Percentiles rank a stretch among this genome's conserved stretches.
Conservation (phyloP, 495 filamentous ascomycete species). For the Penicillium salamii region DNA sequence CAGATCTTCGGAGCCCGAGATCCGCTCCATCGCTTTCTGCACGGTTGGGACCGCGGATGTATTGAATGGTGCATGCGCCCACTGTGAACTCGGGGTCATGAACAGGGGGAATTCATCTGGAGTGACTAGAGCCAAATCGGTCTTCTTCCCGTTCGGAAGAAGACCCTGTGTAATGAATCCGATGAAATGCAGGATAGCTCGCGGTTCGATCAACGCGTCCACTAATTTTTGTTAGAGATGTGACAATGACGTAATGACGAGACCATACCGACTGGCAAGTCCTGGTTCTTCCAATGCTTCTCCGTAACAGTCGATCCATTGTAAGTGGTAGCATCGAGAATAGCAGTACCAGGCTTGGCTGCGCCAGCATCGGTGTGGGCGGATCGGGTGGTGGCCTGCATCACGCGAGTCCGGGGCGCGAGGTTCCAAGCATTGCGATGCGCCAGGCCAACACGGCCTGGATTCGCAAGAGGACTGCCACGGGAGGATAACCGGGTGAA, state of each 20-base stretch:
- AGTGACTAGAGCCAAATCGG: conserved; percentile 4
- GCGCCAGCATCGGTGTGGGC: conserved; percentile 6
- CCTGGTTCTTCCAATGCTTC: conserved; percentile 9
- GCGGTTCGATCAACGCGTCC: conserved; percentile 4
- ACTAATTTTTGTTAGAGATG: conserved; percentile 6
- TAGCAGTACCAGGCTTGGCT: conserved; percentile 3
- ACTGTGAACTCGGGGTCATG: conserved; percentile 6
- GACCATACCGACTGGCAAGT: not conserved
- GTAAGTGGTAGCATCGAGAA: not conserved
- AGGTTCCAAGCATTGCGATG: not conserved
- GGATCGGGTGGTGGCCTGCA: conserved; percentile 5
- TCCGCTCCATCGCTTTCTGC: not conserved
- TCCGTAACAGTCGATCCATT: conserved; percentile 6
- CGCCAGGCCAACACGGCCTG: not conserved
- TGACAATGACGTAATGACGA: not conserved
- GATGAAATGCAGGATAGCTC: conserved; percentile 2
- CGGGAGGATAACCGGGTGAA: conserved; percentile 1
- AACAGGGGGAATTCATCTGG: conserved; percentile 7
- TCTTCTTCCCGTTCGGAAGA: conserved; percentile 8
- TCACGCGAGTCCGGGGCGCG: conserved; percentile 8
- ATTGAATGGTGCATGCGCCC: conserved; percentile 12
- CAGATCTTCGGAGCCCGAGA: not conserved
- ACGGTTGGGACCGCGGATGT: not conserved
- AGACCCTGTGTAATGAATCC: conserved; percentile 3
- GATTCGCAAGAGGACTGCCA: not conserved